Conservation (phyloP, 2,329 filamentous ascomycete species). For the Leptographium radiaticola region DNA sequence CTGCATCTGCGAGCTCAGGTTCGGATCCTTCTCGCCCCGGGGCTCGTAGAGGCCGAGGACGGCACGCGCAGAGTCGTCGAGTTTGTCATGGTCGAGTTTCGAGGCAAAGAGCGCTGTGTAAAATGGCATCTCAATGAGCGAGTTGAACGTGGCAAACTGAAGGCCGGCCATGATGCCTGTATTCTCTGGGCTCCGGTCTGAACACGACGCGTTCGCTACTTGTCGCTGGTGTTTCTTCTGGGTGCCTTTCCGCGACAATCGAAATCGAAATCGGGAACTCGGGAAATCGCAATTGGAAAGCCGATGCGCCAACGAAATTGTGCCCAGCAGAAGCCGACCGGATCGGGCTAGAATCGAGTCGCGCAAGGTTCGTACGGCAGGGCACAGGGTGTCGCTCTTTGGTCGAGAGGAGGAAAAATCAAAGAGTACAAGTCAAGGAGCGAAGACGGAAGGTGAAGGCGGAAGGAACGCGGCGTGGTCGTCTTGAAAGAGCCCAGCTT, state of each 20-base stretch:
- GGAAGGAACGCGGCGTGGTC: background rate
- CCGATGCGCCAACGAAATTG: background rate
- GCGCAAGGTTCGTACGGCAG: background rate
- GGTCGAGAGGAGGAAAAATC: background rate
- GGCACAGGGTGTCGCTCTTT: background rate
- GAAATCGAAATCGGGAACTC: background rate
- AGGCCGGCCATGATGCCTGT: conserved; percentile 32
- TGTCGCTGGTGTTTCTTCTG: background rate
- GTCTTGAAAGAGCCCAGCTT: background rate
- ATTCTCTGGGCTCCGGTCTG: background rate
- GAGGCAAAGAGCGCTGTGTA: conserved; percentile 83
- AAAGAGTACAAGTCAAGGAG: background rate
- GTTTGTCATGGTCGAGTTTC: conserved; percentile 94
- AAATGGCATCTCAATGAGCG: conserved; percentile 90
- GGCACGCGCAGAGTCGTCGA: conserved; percentile 82
- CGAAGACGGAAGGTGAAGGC: background rate
- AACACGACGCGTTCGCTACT: background rate
- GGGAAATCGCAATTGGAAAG: background rate
- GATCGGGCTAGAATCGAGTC: background rate
- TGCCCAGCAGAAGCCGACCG: too few species aligned
- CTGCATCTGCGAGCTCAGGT: conserved; percentile 77
- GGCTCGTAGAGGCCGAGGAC: conserved; percentile 85
- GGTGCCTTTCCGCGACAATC: background rate
- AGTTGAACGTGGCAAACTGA: conserved; percentile 78
- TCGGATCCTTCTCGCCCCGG: conserved; percentile 54